Base-by-base conservation (phyloP, 2,329 filamentous ascomycete genomes). In the Curvularia sp. region DNA sequence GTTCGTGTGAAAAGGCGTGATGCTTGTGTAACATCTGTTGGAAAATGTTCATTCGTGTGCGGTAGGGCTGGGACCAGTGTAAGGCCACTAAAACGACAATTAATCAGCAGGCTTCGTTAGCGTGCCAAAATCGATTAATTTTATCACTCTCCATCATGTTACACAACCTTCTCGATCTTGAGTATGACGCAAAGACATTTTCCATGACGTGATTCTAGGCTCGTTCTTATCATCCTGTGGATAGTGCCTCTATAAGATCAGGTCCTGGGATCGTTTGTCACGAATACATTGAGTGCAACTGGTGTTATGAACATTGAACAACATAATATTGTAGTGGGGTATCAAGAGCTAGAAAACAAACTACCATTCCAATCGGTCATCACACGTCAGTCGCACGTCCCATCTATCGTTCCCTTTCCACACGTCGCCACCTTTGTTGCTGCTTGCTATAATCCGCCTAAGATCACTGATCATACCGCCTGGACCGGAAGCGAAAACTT, bases 331-430 rank as follows among this genome's bases (percentile, higher is more conserved):
- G 41, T 38, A 45, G 23, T 49, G 13, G 55, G 69, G 69, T 72
- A 72, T 72, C 70, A 63, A 65, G 15, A 36, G 41, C 18, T 39
- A 50, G 51, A 55, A 47, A 28, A 42, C 49, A 25, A 15, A 57
- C 62, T 72, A 73, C 71, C 71, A 73, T 59, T 72, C 71, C 53
- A 73, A 62, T 47, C 71, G 66, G 49, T 73, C 70, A 54, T 76
- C 74, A 45, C 74, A 76, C 27, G 63, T 69, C 41, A 76, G 61
- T 34, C 65, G 60, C 0, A 76, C 71, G 61, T 76, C 70, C 45
- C 63, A 64, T 30, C 69, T 69, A 27, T 71, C 68, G 3, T 74
- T 67, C 12, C 73, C 74, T 49, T 59, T 74, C 72, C 69, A 74
- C 5, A 77, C 73, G n/a, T 68, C 62, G 1, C 55, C 63, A n/a